These are phyloP conservation scores for Neurospora sp. DNA, from an alignment of 495 filamentous ascomycete species.

Conservation along the genomic window DNA sequence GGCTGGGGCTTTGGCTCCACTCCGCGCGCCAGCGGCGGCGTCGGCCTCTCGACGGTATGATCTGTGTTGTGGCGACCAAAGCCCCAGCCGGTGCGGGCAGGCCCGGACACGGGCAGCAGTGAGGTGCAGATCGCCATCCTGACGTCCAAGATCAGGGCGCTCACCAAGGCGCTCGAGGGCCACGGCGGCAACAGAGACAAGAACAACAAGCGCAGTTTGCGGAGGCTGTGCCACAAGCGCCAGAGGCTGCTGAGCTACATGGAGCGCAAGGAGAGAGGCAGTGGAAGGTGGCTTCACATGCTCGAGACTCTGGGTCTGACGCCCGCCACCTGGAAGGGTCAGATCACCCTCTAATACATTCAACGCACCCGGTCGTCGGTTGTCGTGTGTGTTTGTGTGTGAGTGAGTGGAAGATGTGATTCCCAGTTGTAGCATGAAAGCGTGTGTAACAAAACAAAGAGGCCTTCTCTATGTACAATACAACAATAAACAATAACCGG, in stretches of 20 bases:
- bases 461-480: constrained; percentile 31
- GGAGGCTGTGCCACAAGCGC: constrained; percentile 74
- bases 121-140: constrained; percentile 98
- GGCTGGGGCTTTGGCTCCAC: no score
- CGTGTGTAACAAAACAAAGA: constrained; percentile 3
- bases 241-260: constrained; percentile 83
- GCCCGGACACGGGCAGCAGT: constrained; percentile 81
- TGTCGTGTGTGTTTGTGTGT: constrained; percentile 1
- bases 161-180: constrained; percentile 52
- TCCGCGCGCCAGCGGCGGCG: constrained; percentile 34
- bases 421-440: constrained; percentile 2
- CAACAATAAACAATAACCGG: constrained; percentile 11
- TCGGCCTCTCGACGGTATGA: constrained; percentile 36
- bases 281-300: constrained; percentile 76
- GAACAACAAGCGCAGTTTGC: constrained; percentile 84
- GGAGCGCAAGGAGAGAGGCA: constrained; percentile 80
- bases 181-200: constrained; percentile 59
- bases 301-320: constrained; percentile 73
- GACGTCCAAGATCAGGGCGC: constrained; percentile 81
- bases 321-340: constrained; percentile 74
- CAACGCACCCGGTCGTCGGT: not conserved
- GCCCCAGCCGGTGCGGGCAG: constrained; percentile 57
- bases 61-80: constrained; percentile 74
- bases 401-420: not conserved
- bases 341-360: constrained; percentile 59